phyloP scores from a whole-genome alignment of 2,329 filamentous ascomycete genomes.

The Penicillium glabrum region DNA sequence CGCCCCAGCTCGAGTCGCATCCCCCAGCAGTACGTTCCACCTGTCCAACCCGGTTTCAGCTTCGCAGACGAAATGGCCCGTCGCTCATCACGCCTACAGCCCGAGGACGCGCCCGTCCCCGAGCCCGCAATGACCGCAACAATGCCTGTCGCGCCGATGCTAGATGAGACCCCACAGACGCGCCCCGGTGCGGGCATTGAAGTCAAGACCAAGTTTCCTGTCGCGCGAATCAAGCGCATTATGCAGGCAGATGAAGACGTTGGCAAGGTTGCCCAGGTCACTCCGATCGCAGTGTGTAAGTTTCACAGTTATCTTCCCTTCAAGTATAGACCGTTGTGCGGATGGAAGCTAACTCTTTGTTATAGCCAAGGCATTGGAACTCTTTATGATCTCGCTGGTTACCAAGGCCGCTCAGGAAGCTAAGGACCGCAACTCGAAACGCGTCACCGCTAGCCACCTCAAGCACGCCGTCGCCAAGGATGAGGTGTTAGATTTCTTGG shows the following conservation, averaged over 20 bases:
- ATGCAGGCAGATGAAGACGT: slow-evolving; percentile 99
- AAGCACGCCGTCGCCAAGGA: slow-evolving; percentile 87
- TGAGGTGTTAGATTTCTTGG: slow-evolving; percentile 90
- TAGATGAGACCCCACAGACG: slow-evolving; percentile 21
- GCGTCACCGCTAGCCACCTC: slow-evolving; percentile 85
- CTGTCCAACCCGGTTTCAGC: slow-evolving; percentile 22
- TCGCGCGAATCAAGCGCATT: slow-evolving; percentile 95
- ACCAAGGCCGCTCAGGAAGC: slow-evolving; percentile 84
- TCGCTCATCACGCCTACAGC: slow-evolving; percentile 39
- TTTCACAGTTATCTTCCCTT: slow-evolving; percentile 6
- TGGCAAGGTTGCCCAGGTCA: slow-evolving; percentile 96
- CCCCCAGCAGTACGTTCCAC: slow-evolving; percentile 39
- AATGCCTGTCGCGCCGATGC: slow-evolving; percentile 22
- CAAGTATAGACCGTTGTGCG: neutral
- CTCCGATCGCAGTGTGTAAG: slow-evolving; percentile 84
- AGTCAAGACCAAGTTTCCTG: slow-evolving; percentile 94
- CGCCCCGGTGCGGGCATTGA: slow-evolving; percentile 58
- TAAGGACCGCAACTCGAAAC: slow-evolving; percentile 77
- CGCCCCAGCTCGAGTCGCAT: slow-evolving; percentile 27
- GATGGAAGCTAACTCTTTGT: slow-evolving; percentile 18
- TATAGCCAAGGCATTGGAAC: slow-evolving; percentile 83
- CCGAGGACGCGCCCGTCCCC: slow-evolving; percentile 28
- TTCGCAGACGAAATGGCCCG: slow-evolving; percentile 41
- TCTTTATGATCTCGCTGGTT: slow-evolving; percentile 96
- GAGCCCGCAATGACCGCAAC: slow-evolving; percentile 13